A percentile compares a stretch with the other conserved stretches of the same genome.
Conservation (phyloP, 179 eudicot species). For the Pouteria campechiana region DNA sequence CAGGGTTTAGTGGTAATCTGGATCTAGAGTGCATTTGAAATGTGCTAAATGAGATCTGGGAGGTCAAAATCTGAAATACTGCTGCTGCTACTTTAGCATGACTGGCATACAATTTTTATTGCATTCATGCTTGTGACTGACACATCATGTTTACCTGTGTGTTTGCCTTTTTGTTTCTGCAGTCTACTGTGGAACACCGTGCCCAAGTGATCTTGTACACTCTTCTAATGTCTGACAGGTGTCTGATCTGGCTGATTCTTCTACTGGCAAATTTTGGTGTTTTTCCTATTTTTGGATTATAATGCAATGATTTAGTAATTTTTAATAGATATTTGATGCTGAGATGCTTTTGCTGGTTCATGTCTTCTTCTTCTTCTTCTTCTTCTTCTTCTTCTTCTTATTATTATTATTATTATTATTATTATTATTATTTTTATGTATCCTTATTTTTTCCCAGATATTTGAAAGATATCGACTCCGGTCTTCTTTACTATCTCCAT, state of each 20-base stretch:
- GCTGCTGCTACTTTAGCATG: too few relatives aligned
- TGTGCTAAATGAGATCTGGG: too few relatives aligned
- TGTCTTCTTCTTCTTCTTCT: not conserved
- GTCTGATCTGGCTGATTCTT: not conserved
- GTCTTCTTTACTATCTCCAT: conserved; percentile 87
- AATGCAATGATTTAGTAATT: too few relatives aligned
- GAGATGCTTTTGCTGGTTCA: not conserved
- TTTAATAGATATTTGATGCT: too few relatives aligned
- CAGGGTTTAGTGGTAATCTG: too few relatives aligned
- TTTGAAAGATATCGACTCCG: conserved; percentile 53
- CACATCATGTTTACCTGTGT: too few relatives aligned
- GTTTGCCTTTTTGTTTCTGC: conserved; percentile 21
- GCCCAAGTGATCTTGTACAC: conserved; percentile 96
- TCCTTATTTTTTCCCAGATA: conserved; percentile 38
- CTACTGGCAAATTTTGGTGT: too few relatives aligned
- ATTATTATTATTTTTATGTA: not conserved
- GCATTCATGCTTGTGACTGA: too few relatives aligned
- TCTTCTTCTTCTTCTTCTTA: not conserved
- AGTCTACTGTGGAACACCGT: conserved; percentile 83
- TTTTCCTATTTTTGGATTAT: too few relatives aligned
- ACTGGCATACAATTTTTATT: too few relatives aligned
- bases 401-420: not conserved
- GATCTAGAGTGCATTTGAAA: too few relatives aligned
- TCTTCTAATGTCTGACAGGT: conserved; percentile 98
- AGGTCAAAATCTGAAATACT: too few relatives aligned